These are phyloP conservation scores for Starmerella davenportii DNA, from an alignment of 805 yeast species.

Conservation along the genomic window DNA sequence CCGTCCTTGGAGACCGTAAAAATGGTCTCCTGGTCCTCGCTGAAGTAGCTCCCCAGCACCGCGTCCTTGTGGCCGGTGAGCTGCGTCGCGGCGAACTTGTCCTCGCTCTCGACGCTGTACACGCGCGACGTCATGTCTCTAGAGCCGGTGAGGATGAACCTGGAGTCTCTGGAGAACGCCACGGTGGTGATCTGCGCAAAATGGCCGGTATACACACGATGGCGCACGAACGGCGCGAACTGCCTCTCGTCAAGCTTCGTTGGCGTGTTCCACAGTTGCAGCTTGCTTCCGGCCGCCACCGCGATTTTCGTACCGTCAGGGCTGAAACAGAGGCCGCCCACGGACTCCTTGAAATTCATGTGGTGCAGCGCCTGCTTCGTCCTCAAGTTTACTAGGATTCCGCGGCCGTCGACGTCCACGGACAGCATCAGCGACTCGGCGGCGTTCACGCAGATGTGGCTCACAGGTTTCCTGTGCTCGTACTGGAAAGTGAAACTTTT, in stretches of 20 bases:
- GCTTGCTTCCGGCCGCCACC: slow-evolving; percentile 57
- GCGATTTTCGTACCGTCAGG: slow-evolving; percentile 84
- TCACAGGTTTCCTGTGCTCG: slow-evolving; percentile 76
- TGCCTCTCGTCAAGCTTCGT: slow-evolving; percentile 64
- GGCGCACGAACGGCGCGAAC: slow-evolving; percentile 89
- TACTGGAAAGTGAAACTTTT: slow-evolving; percentile 77
- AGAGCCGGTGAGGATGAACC: slow-evolving; percentile 71
- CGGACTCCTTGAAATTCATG: slow-evolving; percentile 74
- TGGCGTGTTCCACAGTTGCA: slow-evolving; percentile 92
- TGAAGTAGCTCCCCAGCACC: slow-evolving; percentile 74
- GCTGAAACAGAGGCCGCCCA: slow-evolving; percentile 59
- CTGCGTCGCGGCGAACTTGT: slow-evolving; percentile 61
- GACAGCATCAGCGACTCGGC: slow-evolving; percentile 66
- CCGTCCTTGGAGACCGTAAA: slow-evolving; percentile 91
- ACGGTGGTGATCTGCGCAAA: slow-evolving; percentile 60
- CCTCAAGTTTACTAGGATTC: slow-evolving; percentile 73
- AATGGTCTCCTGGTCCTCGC: slow-evolving; percentile 70
- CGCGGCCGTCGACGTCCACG: slow-evolving; percentile 84
- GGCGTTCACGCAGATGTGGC: slow-evolving; percentile 60
- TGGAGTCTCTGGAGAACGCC: slow-evolving; percentile 79
- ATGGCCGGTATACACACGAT: slow-evolving; percentile 83
- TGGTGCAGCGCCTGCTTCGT: slow-evolving; percentile 59
- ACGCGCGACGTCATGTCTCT: slow-evolving; percentile 80
- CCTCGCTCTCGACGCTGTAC: slow-evolving; percentile 56
- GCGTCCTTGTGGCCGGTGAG: slow-evolving; percentile 86